These are phyloP conservation scores for Cadophora gregata DNA, from an alignment of 2,329 filamentous ascomycete species.

Conservation along the genomic window DNA sequence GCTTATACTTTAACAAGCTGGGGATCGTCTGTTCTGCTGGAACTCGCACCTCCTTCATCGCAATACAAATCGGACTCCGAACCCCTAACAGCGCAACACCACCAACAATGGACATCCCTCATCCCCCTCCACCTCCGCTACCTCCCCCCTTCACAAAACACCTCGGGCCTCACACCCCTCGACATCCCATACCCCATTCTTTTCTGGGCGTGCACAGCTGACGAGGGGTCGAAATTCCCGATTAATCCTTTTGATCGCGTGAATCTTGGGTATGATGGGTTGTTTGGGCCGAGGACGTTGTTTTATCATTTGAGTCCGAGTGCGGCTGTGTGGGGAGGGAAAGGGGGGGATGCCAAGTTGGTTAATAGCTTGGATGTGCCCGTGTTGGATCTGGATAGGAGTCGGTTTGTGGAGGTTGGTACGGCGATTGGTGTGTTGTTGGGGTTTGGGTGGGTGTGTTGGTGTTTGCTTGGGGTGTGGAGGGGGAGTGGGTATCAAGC, in stretches of 20 bases:
- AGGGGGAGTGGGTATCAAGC: slow-evolving; percentile 38
- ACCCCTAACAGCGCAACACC: too few species aligned
- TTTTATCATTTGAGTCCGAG: slow-evolving; percentile 78
- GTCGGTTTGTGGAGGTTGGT: slow-evolving; percentile 55
- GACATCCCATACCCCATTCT: slow-evolving; percentile 81
- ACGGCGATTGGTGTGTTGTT: slow-evolving; percentile 64
- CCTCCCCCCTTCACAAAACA: slow-evolving; percentile 60
- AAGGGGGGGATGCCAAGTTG: slow-evolving; percentile 45
- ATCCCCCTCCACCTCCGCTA: slow-evolving; percentile 90
- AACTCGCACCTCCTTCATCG: slow-evolving; percentile 62
- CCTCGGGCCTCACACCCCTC: slow-evolving; percentile 58
- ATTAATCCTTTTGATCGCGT: slow-evolving; percentile 84
- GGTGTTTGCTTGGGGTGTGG: slow-evolving; percentile 46
- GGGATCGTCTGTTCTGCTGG: slow-evolving; percentile 80
- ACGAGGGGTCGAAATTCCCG: slow-evolving; percentile 69
- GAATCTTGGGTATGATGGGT: slow-evolving; percentile 83
- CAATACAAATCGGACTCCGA: slow-evolving; percentile 41
- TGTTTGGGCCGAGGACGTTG: slow-evolving; percentile 77
- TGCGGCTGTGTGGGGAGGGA: slow-evolving; percentile 1
- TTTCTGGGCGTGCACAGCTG: slow-evolving; percentile 86
- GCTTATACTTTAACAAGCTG: slow-evolving; percentile 78
- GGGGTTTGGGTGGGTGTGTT: slow-evolving; percentile 74
- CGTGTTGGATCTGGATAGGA: slow-evolving; percentile 62
- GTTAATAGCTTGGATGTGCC: slow-evolving; percentile 66
- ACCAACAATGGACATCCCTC: slow-evolving; percentile 64